Conservation (phyloP, 495 filamentous ascomycete species). For the Aspergillus ellipticus region DNA sequence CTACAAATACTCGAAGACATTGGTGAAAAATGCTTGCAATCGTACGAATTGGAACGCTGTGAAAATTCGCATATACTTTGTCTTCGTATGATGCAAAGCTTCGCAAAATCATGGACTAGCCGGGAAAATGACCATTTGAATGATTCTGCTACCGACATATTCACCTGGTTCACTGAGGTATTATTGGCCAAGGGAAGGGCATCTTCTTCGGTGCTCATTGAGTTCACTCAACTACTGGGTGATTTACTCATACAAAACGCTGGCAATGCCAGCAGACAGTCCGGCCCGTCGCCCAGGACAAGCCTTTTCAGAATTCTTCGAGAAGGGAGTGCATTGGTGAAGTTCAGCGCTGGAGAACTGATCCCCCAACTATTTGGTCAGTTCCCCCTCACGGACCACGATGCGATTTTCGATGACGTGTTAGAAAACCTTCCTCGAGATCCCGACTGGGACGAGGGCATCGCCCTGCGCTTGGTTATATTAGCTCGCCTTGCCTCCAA, state of each 20-base stretch:
- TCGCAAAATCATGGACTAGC: constrained; percentile 61
- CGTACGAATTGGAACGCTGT: constrained; percentile 65
- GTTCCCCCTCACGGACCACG: constrained; percentile 73
- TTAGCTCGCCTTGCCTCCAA: constrained; percentile 68
- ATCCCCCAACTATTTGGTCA: constrained; percentile 76
- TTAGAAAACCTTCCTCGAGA: constrained; percentile 68
- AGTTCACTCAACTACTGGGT: constrained; percentile 63
- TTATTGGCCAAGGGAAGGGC: constrained; percentile 59
- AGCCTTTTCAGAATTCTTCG: constrained; percentile 70
- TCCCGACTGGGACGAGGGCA: constrained; percentile 69
- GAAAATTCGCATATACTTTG: constrained; percentile 70
- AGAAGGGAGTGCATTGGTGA: constrained; percentile 64
- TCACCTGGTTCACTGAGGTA: constrained; percentile 68
- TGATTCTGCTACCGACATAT: constrained; percentile 67
- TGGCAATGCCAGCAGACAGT: constrained; percentile 52
- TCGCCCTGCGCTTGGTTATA: constrained; percentile 76
- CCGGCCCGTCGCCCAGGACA: constrained; percentile 65
- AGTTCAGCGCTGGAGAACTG: constrained; percentile 64
- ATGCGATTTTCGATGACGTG: constrained; percentile 75
- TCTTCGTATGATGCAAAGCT: constrained; percentile 64
- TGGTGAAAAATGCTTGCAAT: constrained; percentile 57
- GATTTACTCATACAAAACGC: constrained; percentile 61
- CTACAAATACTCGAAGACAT: constrained; percentile 49
- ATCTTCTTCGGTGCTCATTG: constrained; percentile 63
- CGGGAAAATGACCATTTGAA: constrained; percentile 51